Base-by-base conservation (phyloP, 768 basidiomycete species). In the Hypholoma fasciculare region DNA sequence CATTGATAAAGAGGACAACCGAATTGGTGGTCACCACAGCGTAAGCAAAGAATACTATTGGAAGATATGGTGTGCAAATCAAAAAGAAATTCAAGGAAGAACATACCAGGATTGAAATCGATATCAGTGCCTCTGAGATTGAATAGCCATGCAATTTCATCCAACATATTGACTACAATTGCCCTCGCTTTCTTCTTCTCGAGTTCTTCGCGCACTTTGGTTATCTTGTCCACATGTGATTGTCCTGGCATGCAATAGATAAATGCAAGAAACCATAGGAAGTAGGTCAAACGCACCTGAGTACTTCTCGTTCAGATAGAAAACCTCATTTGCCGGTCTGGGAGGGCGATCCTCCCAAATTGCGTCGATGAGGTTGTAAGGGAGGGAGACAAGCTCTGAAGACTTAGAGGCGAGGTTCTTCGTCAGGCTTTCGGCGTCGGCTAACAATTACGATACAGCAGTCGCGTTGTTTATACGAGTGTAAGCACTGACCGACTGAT, bases 81-180 rank as follows among this genome's bases (percentile, higher is more conserved):
- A 12, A 51, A 20, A 39, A n/a, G 19, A 47, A 3, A 34, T 5
- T 27, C 42, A n/a, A 9, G 46, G 60, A 16, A 23, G 13, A 7
- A 57, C 72, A 16, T 52, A 78, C 79, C 80, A 58, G 80, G 80
- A 58, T 97, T 98, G 74, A 82, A 98, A 36, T 87, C 87, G 65
- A 98, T 96, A 69, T 98, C 96, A 2, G 87, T 83, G 1, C 95
- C 96, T 60, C 96, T 87, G 34, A 99, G 77, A 71, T 98, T 96
- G 75, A 94, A 92, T 39, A 95, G 68, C 94, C 94, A 98, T 0
- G 94, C 94, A 50, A 96, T 86, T 70, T 98, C 96, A 70, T 98
- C 96, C 19, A 98, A 82, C 80, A 89, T 87, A n/a, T 82, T 89
- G 4, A 98, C 82, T 1, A 96, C 87, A 42, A 92, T 71, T 1